Evolutionary conservation across 305 asterid genomes (phyloP), one percentile per base, ranked within the genome.

Genomic region (Fraxinus floribunda): DNA sequence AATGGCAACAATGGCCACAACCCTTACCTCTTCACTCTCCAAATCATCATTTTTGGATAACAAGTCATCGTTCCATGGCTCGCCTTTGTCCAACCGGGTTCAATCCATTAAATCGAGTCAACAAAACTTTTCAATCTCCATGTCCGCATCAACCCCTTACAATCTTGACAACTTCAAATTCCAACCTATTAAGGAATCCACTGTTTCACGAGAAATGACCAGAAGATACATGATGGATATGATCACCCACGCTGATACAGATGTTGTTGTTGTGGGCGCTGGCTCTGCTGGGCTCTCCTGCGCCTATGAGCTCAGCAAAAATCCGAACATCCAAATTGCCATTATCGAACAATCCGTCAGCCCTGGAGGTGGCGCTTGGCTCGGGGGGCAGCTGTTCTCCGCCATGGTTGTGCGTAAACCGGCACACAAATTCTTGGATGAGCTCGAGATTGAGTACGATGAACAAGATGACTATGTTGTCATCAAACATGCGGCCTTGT

Each of bases 361-460:
- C 89, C 99, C 99, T 29, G 99, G 98, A 8, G 99, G 98, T 7
- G 99, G 99, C 72, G 98, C 99, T 39, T 95, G 99, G 99, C 94
- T 95, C 3, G 99, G 99, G 0, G 98, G 99, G 7, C 99, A 95
- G 89, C 92, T 95, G 29, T 95, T 95, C 87, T 95, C 98, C 44
- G 98, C 99, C 82, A 94, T 95, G 99, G 90, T 95, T 36, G 98
- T 95, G 16, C 91, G 99, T 5, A 95, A 94, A 77, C 98, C 99
- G 1, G 99, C 99, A 0, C 98, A 95, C 88, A 83, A 79, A 22
- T 95, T 94, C 94, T 87, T 95, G 30, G 97, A 94, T 78, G 97
- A 95, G 89, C 93, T 94, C 7, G 93, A 88, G 16, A 78, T 96
- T 79, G 95, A 88, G 80, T 94, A 96, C 83, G 99, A 96, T 76